A percentile compares a stretch with the other conserved stretches of the same genome.
These are phyloP conservation scores for Pulveroboletus sp. DNA, from an alignment of 768 basidiomycete species.

Conservation along the genomic window DNA sequence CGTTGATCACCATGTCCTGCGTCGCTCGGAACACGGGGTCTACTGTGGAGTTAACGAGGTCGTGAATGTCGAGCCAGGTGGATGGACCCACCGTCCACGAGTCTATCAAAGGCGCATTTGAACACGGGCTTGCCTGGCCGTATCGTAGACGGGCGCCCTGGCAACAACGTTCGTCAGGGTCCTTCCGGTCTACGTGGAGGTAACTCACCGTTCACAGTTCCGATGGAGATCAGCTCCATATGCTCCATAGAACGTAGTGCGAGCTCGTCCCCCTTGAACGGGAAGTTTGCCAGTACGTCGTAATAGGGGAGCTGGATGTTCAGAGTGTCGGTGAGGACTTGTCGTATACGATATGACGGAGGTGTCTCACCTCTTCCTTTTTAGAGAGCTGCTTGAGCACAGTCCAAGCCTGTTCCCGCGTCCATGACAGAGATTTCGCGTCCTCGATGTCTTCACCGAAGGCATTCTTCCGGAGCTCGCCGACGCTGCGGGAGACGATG, in stretches of 20 bases:
- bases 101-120: conserved; percentile 75
- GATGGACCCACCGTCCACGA: conserved; percentile 61
- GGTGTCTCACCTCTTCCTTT: conserved; percentile 50
- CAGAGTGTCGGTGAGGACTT: conserved; percentile 2
- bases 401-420: conserved; percentile 82
- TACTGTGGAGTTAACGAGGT: conserved; percentile 21
- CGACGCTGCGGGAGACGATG: conserved; percentile 72
- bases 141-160: conserved; percentile 80
- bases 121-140: conserved; percentile 90
- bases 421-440: conserved; percentile 79
- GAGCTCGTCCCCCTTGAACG: conserved; percentile 88
- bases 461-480: conserved; percentile 83
- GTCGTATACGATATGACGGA: conserved; percentile 22
- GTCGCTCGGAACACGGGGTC: conserved; percentile 76
- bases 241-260: conserved; percentile 83
- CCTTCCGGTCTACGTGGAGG: not conserved
- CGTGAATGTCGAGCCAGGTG: not conserved
- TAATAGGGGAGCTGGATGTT: conserved; percentile 68
- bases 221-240: conserved; percentile 80
- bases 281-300: conserved; percentile 73
- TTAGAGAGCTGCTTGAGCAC: conserved; percentile 71
- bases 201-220: conserved; percentile 62
- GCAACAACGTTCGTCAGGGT: not conserved
- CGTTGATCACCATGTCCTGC: conserved; percentile 79
- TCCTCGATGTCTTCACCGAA: conserved; percentile 94